These are phyloP conservation scores for Aspergillus baeticus DNA, from an alignment of 495 filamentous ascomycete genomes.

Conservation along the genomic window DNA sequence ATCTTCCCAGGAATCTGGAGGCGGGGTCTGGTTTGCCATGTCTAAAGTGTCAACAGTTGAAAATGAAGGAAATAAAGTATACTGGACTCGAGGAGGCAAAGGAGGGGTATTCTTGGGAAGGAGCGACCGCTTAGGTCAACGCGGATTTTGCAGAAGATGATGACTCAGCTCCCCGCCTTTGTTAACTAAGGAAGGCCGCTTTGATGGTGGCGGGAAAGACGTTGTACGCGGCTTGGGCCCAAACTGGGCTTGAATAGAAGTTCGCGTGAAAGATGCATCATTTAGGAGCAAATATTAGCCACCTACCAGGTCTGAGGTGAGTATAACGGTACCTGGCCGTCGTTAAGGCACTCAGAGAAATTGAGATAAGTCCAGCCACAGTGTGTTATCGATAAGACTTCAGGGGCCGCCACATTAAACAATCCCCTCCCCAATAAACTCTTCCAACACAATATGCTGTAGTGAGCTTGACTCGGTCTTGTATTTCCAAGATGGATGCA, in stretches of 20 bases:
- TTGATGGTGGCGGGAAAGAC: constrained; percentile 1
- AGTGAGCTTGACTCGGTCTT: background rate
- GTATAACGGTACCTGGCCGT: background rate
- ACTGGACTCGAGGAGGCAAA: constrained; percentile 3
- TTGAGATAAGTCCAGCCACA: constrained; percentile 6
- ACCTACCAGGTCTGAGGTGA: background rate
- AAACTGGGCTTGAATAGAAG: constrained; percentile 10
- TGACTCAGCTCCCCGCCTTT: constrained; percentile 42
- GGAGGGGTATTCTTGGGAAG: constrained; percentile 22
- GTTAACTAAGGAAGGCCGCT: too few species aligned
- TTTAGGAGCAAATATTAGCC: background rate
- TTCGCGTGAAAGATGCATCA: background rate
- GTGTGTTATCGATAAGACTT: constrained; percentile 39
- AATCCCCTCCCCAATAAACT: constrained; percentile 1
- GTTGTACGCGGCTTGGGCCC: constrained; percentile 10
- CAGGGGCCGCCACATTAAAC: constrained; percentile 10
- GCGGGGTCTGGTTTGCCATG: constrained; percentile 77
- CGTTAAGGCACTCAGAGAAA: background rate
- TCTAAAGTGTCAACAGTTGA: constrained; percentile 27
- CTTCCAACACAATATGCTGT: constrained; percentile 2
- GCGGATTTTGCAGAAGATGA: constrained; percentile 35
- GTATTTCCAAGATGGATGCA: constrained; percentile 64
- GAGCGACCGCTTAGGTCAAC: too few species aligned
- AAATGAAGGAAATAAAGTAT: constrained; percentile 1
- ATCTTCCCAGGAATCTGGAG: constrained; percentile 96